Evolutionary conservation across 2,329 filamentous ascomycete species (phyloP).

Genomic region (Botrytis cinerea): DNA sequence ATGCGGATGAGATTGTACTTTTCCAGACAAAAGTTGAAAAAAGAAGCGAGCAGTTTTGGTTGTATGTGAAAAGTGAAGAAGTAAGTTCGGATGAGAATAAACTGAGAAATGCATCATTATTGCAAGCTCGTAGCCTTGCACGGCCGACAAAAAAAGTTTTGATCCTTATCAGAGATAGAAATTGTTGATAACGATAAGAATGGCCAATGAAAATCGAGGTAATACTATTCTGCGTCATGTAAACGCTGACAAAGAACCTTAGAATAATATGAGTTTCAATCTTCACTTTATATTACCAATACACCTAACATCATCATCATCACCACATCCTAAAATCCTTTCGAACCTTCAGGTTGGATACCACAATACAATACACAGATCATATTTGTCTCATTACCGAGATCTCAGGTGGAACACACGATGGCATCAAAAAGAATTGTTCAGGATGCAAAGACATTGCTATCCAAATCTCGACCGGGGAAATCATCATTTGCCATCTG

Average conservation of each 20-base stretch:
- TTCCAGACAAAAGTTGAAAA: background rate
- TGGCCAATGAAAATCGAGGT: background rate
- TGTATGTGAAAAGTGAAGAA: background rate
- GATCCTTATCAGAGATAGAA: conserved; percentile 1
- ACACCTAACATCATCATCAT: background rate
- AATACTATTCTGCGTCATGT: conserved; percentile 15
- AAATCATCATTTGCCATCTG: conserved; percentile 39
- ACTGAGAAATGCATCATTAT: background rate
- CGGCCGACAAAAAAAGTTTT: conserved; percentile 5
- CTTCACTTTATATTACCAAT: conserved; percentile 1
- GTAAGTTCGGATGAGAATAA: background rate
- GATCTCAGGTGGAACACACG: conserved; percentile 2
- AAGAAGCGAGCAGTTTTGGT: background rate
- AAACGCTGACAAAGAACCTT: conserved; percentile 15
- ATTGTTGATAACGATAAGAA: background rate
- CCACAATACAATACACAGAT: background rate
- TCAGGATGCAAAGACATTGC: conserved; percentile 29
- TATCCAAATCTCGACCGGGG: conserved; percentile 36
- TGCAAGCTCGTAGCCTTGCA: conserved; percentile 1
- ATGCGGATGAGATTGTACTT: background rate
- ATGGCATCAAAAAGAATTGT: conserved; percentile 37
- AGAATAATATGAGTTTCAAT: background rate
- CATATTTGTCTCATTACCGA: background rate
- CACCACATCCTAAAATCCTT: no score
- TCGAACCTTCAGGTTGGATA: background rate